A percentile compares a stretch with the other conserved stretches of the same genome.
These are phyloP conservation scores for Margaritispora aquatica DNA, from an alignment of 495 filamentous ascomycete species.

Conservation along the genomic window DNA sequence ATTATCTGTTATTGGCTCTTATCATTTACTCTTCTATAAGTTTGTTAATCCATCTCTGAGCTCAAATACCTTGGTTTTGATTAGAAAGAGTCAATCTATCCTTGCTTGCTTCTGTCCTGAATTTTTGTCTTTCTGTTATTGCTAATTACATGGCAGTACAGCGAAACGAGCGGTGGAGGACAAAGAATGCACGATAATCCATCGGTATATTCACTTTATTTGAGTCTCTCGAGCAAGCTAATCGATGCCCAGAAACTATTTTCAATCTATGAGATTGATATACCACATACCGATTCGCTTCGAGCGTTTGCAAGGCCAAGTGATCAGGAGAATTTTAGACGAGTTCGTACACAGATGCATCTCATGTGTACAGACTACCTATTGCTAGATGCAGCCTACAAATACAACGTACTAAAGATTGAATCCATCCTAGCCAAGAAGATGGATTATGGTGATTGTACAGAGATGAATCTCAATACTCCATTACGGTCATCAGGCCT, in stretches of 20 bases:
- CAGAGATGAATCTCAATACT: neutral
- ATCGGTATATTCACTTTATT: too few species aligned
- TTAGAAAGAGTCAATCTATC: too few species aligned
- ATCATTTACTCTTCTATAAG: neutral
- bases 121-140: too few species aligned
- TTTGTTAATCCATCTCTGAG: too few species aligned
- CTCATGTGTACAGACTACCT: neutral
- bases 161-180: too few species aligned
- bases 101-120: too few species aligned
- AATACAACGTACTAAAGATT: neutral
- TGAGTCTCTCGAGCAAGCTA: too few species aligned
- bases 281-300: neutral
- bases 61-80: too few species aligned
- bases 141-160: too few species aligned
- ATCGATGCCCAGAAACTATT: neutral
- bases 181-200: too few species aligned
- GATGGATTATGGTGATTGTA: neutral
- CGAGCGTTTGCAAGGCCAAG: neutral
- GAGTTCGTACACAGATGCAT: neutral
- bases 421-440: neutral
- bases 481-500: neutral
- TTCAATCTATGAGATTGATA: neutral
- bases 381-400: neutral
- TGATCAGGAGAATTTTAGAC: neutral
- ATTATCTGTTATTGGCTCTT: neutral